These are phyloP conservation scores for Rhodotorula toruloides DNA, from an alignment of 768 basidiomycete species.

Conservation along the genomic window DNA sequence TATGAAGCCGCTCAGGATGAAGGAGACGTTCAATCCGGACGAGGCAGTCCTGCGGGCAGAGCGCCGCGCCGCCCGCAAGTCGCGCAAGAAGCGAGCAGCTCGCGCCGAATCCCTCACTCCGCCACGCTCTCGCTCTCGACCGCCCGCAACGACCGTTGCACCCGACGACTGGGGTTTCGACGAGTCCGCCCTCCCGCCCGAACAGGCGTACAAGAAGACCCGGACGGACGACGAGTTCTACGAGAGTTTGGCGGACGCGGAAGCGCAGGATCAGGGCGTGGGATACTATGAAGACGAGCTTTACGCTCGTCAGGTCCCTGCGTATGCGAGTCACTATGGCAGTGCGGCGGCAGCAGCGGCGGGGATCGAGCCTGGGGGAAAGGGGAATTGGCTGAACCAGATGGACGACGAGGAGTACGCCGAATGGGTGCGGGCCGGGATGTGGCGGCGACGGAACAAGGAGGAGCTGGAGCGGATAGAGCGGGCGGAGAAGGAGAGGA, in stretches of 20 bases:
- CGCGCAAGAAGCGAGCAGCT: not conserved
- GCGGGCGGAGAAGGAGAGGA: conserved; percentile 2
- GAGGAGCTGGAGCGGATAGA: conserved; percentile 36
- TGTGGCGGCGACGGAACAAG: conserved; percentile 37
- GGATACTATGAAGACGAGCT: conserved; percentile 22
- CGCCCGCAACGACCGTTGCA: too few relatives aligned
- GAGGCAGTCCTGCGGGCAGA: conserved; percentile 23
- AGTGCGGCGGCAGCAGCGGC: conserved; percentile 15
- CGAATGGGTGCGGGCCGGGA: conserved; percentile 39
- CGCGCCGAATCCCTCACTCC: conserved; percentile 22
- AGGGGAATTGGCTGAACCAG: not conserved
- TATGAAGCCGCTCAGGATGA: conserved; percentile 32
- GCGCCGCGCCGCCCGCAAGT: conserved; percentile 4
- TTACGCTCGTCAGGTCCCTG: conserved; percentile 3
- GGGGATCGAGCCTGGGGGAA: conserved; percentile 1
- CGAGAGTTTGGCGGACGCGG: conserved; percentile 34
- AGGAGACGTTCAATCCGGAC: conserved; percentile 6
- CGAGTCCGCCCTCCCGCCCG: conserved; percentile 21
- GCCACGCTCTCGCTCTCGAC: not conserved
- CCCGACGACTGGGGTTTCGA: conserved; percentile 21
- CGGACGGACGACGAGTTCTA: conserved; percentile 18
- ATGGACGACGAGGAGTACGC: conserved; percentile 44
- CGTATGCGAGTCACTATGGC: conserved; percentile 29
- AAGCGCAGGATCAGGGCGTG: conserved; percentile 8
- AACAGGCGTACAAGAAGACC: conserved; percentile 25